Percentiles rank a stretch among this genome's conserved stretches.
Evolutionary conservation across 2,329 filamentous ascomycete genomes (phyloP).

Genomic region (Neonectria sp.): DNA sequence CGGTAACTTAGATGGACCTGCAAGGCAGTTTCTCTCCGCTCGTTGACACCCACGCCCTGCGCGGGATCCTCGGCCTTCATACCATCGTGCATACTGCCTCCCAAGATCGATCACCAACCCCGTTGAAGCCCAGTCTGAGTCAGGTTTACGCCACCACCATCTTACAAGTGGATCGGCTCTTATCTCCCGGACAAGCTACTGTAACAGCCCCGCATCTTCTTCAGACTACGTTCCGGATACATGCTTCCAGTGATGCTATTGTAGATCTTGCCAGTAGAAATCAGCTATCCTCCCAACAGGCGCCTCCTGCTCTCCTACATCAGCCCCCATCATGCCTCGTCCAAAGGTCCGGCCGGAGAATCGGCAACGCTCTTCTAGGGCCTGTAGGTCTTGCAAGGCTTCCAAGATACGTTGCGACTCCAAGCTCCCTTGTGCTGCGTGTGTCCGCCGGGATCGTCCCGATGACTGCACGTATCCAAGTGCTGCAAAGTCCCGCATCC

Average conservation of each 20-base stretch:
- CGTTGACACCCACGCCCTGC: too few relatives aligned
- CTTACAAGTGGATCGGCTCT: too few relatives aligned
- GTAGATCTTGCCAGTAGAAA: background rate
- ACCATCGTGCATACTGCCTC: too few relatives aligned
- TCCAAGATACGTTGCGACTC: slow-evolving; percentile 38
- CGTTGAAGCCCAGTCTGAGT: too few relatives aligned
- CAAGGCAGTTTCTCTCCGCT: too few relatives aligned
- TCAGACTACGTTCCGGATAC: background rate
- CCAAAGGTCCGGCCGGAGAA: slow-evolving; percentile 18
- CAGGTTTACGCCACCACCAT: too few relatives aligned
- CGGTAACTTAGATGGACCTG: too few relatives aligned
- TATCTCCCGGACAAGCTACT: too few relatives aligned
- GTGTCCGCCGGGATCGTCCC: slow-evolving; percentile 14
- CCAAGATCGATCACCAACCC: too few relatives aligned
- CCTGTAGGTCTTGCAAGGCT: slow-evolving; percentile 27
- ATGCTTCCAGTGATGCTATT: background rate
- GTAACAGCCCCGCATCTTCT: too few relatives aligned
- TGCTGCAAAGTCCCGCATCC: background rate
- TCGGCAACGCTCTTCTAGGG: slow-evolving; percentile 15
- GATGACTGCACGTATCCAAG: slow-evolving; percentile 4
- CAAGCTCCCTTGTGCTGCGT: slow-evolving; percentile 26
- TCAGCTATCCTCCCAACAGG: background rate
- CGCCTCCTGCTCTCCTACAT: background rate
- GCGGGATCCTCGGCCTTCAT: too few relatives aligned
- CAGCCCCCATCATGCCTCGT: background rate